Conservation (phyloP, 495 filamentous ascomycete species). For the Hypoxylon fragiforme region DNA sequence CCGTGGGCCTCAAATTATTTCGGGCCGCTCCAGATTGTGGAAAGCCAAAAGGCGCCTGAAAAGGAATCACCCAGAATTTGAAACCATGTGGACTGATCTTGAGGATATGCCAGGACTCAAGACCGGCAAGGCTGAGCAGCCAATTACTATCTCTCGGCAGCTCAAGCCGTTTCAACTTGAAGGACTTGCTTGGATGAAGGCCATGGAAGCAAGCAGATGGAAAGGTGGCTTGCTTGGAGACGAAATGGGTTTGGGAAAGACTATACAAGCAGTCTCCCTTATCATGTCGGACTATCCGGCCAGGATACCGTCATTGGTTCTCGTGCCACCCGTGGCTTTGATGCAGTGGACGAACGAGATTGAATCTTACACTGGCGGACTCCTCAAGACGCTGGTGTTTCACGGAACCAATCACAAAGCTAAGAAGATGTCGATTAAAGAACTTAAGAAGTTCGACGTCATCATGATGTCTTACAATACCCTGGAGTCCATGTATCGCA, state of each 20-base stretch:
- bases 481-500: conserved; percentile 86
- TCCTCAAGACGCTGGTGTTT: conserved; percentile 83
- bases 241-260: conserved; percentile 98
- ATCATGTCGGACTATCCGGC: conserved; percentile 97
- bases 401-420: conserved; percentile 84
- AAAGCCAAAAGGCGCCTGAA: not conserved
- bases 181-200: conserved; percentile 90
- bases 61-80: conserved; percentile 67
- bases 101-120: conserved; percentile 66
- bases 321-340: conserved; percentile 91
- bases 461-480: conserved; percentile 97
- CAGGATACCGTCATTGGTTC: conserved; percentile 77
- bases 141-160: conserved; percentile 72
- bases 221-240: conserved; percentile 89
- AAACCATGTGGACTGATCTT: conserved; percentile 82
- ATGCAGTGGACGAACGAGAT: conserved; percentile 99
- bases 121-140: conserved; percentile 71
- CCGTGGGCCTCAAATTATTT: too few species aligned
- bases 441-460: conserved; percentile 81
- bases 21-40: not conserved
- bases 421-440: conserved; percentile 71
- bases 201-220: conserved; percentile 82
- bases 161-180: conserved; percentile 93
- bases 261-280: conserved; percentile 92
- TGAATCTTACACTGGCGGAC: conserved; percentile 83